Percentiles rank a stretch among this genome's conserved stretches.
Evolutionary conservation across 2,329 filamentous ascomycete genomes (phyloP).

Genomic region (Apiospora saccharicola): DNA sequence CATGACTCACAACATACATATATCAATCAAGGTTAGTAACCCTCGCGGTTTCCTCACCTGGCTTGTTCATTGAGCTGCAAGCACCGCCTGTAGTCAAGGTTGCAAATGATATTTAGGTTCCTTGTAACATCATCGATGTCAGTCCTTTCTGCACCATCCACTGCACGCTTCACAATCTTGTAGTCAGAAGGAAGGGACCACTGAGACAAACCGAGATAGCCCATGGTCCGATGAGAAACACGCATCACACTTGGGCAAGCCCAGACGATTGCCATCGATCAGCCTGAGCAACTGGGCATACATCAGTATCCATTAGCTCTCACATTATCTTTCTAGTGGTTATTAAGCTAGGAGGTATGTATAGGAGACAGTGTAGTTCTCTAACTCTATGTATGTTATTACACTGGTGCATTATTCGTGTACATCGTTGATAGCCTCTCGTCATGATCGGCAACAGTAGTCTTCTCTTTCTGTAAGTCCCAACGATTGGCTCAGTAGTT

Average conservation of each 20-base stretch:
- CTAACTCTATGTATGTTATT: slow-evolving; percentile 15
- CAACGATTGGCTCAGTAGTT: background rate
- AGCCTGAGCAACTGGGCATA: background rate
- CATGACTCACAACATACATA: background rate
- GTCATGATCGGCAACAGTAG: background rate
- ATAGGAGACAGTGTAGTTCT: background rate
- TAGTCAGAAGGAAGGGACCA: background rate
- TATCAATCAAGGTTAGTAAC: background rate
- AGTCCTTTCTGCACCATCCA: background rate
- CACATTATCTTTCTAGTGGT: background rate
- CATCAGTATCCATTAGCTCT: background rate
- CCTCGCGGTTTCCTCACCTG: background rate
- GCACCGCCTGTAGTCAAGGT: background rate
- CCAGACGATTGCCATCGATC: background rate
- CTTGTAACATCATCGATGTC: background rate
- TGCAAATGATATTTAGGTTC: too few relatives aligned
- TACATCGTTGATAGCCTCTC: background rate
- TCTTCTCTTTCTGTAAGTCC: background rate
- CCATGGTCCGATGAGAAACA: too few relatives aligned
- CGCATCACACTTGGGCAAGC: too few relatives aligned
- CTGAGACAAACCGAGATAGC: background rate
- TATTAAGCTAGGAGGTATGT: background rate
- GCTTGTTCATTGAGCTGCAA: background rate
- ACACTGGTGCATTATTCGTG: slow-evolving; percentile 12
- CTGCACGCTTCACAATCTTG: background rate